Base-by-base conservation (phyloP, 805 yeast genomes). In the Hanseniaspora clermontiae region DNA sequence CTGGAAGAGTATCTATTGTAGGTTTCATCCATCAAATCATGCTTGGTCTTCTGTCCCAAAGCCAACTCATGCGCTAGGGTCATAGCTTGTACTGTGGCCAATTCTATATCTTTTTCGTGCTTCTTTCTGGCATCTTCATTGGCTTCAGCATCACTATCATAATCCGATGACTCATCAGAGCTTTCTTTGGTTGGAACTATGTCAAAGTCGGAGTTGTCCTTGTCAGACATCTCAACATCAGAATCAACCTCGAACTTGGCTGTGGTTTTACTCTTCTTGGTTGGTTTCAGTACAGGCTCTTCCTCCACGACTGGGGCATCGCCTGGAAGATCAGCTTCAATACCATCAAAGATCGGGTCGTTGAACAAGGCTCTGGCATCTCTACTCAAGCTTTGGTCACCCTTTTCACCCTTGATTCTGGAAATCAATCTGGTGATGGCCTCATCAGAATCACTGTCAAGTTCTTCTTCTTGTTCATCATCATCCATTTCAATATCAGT, bases 21-120 rank as follows among this genome's bases (percentile, higher is more conserved):
- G 43, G 96, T 96, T 64, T 93, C 97, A 64, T 89, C 88, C n/a
- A 87, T 74, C 57, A 91, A 74, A 65, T 89, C 95, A 63, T 87
- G 83, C 66, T 84, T 89, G 51, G 83, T 80, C 73, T 77, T 85
- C 64, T 87, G 89, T 10, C 96, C 96, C 29, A 88, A 70, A 0
- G 97, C 98, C 42, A 93, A 76, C 70, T 93, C 89, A 67, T 93
- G 99, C 0, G 98, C 98, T 64, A 93, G 73, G 0, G 98, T 93
- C 99, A 93, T 93, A 5, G 96, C 96, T 68, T 89, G 95, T 1
- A 85, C 95, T 1, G 96, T 89, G 19, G 93, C 95, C 59, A 90
- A 74, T 60, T 87, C 95, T 51, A 87, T 81, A 59, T 80, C 84
- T 53, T 79, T 75, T 58, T 78, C 72, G 61, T 84, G 87, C 31